A percentile compares a stretch with the other conserved stretches of the same genome.
These are phyloP conservation scores for Gonapodya prolifera DNA, from an alignment of 192 early-diverging fungal species.

Conservation along the genomic window DNA sequence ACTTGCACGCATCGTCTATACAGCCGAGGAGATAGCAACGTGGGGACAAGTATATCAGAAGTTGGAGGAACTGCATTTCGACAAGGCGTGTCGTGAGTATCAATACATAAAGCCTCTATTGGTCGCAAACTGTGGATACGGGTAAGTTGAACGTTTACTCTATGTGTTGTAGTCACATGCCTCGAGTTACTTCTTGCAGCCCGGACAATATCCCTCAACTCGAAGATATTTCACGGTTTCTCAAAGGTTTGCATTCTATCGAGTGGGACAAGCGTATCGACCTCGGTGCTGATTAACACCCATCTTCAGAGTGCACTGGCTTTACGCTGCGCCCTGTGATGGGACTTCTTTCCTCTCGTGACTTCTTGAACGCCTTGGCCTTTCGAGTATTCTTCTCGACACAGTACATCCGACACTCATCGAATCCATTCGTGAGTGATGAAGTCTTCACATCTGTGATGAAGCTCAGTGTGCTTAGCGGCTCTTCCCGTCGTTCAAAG, in stretches of 20 bases:
- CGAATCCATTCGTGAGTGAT: conserved; percentile 44
- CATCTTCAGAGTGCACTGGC: conserved; percentile 66
- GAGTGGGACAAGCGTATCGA: not conserved
- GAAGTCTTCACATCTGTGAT: not conserved
- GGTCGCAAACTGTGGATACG: not conserved
- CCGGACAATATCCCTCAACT: conserved; percentile 81
- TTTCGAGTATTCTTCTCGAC: conserved; percentile 97
- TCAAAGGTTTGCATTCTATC: conserved; percentile 42
- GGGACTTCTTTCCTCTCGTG: conserved; percentile 81
- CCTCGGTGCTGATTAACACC: too few species aligned
- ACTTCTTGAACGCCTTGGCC: conserved; percentile 91
- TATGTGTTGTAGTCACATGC: too few species aligned
- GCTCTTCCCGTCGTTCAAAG: too few species aligned
- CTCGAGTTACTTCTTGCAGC: conserved; percentile 32
- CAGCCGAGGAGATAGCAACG: conserved; percentile 60
- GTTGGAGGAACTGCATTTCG: conserved; percentile 60
- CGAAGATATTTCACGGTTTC: conserved; percentile 73
- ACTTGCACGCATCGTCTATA: conserved; percentile 74
- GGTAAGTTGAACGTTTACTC: too few species aligned
- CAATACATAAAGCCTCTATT: conserved; percentile 64
- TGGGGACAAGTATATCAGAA: conserved; percentile 72
- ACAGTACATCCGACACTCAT: conserved; percentile 94
- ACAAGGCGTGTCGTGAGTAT: conserved; percentile 86
- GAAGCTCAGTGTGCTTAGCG: too few species aligned
- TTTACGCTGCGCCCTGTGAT: conserved; percentile 90